Evolutionary conservation across 768 basidiomycete species (phyloP).

Genomic region (Pleurotus citrinopileatus): DNA sequence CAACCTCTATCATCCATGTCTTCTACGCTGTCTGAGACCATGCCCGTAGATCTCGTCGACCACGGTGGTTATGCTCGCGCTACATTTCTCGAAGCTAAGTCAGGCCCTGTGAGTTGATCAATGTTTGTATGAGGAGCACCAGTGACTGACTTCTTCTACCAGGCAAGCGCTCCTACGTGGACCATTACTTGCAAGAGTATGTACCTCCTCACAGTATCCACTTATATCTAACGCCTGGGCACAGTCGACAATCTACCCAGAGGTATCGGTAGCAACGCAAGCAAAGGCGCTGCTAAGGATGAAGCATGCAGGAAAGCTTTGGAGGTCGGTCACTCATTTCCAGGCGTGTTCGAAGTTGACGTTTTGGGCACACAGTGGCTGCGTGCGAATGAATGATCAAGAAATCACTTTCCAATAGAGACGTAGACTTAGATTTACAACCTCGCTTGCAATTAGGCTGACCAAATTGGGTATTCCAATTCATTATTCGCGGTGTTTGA

Average conservation of each 20-base stretch:
- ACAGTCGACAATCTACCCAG: conserved; percentile 45
- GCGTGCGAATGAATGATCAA: not conserved
- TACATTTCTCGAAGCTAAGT: not conserved
- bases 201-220: conserved; percentile 14
- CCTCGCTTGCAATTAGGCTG: not conserved
- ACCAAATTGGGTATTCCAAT: conserved; percentile 1
- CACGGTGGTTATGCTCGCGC: conserved; percentile 9
- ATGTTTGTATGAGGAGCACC: not conserved
- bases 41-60: not conserved
- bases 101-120: not conserved
- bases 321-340: conserved; percentile 23
- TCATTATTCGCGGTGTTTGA: conserved; percentile 19
- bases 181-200: conserved; percentile 56
- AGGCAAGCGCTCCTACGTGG: conserved; percentile 33
- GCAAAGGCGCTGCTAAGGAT: conserved; percentile 46
- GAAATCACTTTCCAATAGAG: not conserved
- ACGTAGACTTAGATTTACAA: not conserved
- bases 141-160: not conserved
- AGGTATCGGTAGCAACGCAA: conserved; percentile 42
- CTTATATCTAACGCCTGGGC: conserved; percentile 4
- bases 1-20: not conserved
- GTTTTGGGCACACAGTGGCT: not conserved
- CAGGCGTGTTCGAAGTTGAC: not conserved
- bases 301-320: conserved; percentile 44
- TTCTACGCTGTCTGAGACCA: not conserved